Percentiles rank a stretch among this genome's conserved stretches.
Evolutionary conservation across 768 basidiomycete genomes (phyloP).

Genomic region (Grammothele lineata): DNA sequence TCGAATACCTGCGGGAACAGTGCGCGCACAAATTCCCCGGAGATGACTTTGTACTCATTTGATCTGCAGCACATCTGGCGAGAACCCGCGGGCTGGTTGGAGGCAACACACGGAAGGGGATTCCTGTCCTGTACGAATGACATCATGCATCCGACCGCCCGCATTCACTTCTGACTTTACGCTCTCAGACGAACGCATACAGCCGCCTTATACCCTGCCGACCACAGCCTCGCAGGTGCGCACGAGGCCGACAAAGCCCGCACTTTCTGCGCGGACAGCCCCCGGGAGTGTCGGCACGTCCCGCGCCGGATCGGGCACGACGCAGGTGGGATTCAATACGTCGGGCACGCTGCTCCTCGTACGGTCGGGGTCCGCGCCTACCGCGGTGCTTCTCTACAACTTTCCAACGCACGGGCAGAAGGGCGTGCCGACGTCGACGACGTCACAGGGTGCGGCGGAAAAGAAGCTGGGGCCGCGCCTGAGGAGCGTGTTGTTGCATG

Average conservation of each 20-base stretch:
- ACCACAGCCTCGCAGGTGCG: slow-evolving; percentile 46
- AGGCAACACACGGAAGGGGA: slow-evolving; percentile 77
- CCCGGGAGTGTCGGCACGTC: slow-evolving; percentile 32
- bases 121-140: slow-evolving; percentile 75
- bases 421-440: not conserved
- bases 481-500: slow-evolving; percentile 64
- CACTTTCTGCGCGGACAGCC: slow-evolving; percentile 44
- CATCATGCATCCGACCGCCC: not conserved
- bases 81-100: slow-evolving; percentile 83
- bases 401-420: slow-evolving; percentile 4
- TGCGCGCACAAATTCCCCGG: slow-evolving; percentile 31
- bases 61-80: slow-evolving; percentile 68
- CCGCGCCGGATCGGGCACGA: slow-evolving; percentile 23
- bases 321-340: slow-evolving; percentile 79
- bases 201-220: slow-evolving; percentile 50
- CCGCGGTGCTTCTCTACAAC: slow-evolving; percentile 13
- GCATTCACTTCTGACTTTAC: not conserved
- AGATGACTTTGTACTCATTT: slow-evolving; percentile 1
- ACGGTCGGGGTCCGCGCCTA: slow-evolving; percentile 49
- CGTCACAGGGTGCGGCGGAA: not conserved
- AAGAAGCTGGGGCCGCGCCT: slow-evolving; percentile 49
- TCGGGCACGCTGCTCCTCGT: slow-evolving; percentile 70
- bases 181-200: slow-evolving; percentile 57
- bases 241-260: slow-evolving; percentile 39
- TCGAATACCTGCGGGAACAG: slow-evolving; percentile 52